Conservation (phyloP, 352 stramenopile species). For the Elongisporangium prolatum region DNA sequence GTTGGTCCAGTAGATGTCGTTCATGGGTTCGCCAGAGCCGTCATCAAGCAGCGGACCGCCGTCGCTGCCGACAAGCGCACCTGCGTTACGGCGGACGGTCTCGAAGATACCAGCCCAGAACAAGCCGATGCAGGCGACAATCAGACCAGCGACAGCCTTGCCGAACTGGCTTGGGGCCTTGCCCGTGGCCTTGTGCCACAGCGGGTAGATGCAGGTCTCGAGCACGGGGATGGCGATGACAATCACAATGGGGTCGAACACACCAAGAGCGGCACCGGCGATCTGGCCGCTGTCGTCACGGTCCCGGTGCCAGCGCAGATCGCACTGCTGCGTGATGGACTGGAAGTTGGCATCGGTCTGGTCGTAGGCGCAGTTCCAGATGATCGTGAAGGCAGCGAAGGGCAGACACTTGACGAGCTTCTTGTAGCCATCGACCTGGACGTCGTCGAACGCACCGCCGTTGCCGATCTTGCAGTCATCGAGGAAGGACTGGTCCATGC, state of each 20-base stretch:
- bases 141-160: constrained; percentile 21
- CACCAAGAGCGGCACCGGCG: constrained; percentile 33
- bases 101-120: constrained; percentile 40
- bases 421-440: constrained; percentile 40
- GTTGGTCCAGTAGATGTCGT: constrained; percentile 35
- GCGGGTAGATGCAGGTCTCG: constrained; percentile 29
- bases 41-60: constrained; percentile 26
- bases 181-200: constrained; percentile 21
- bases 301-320: constrained; percentile 29
- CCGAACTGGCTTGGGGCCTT: constrained; percentile 30
- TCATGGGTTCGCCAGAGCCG: constrained; percentile 36
- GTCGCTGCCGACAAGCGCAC: constrained; percentile 16
- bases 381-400: constrained; percentile 46
- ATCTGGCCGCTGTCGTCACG: constrained; percentile 27
- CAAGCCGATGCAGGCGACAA: constrained; percentile 25
- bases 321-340: constrained; percentile 52
- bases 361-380: constrained; percentile 50
- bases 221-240: constrained; percentile 32
- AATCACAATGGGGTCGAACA: constrained; percentile 36
- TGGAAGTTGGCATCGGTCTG: constrained; percentile 61
- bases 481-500: constrained; percentile 33
- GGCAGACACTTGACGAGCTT: constrained; percentile 35
- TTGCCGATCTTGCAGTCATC: constrained; percentile 27
- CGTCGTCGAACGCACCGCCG: constrained; percentile 29
- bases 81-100: constrained; percentile 35